Conservation (phyloP, 495 filamentous ascomycete genomes). For the Sporormia fimetaria region DNA sequence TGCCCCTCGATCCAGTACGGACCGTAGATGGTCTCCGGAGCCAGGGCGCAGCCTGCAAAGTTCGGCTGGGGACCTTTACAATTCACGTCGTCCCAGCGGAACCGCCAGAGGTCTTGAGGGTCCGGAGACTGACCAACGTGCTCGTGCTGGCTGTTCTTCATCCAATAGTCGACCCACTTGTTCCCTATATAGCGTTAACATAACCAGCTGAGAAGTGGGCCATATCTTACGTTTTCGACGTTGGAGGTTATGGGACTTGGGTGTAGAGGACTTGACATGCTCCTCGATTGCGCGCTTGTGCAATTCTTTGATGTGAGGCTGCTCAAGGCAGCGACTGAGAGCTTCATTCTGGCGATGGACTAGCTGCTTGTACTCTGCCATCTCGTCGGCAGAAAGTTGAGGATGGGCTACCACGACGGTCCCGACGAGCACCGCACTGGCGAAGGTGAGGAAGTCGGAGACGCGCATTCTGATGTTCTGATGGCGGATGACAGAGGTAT, state of each 20-base stretch:
- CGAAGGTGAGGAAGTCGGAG: not conserved
- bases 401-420: not conserved
- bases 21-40: constrained; percentile 8
- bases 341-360: constrained; percentile 2
- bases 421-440: not conserved
- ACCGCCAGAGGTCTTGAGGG: constrained; percentile 3
- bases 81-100: constrained; percentile 3
- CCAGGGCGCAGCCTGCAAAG: constrained; percentile 5
- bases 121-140: not conserved
- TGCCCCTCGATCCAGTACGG: constrained; percentile 8
- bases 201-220: too few species aligned
- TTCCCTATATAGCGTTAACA: too few species aligned
- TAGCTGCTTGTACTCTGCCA: constrained; percentile 2
- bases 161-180: too few species aligned
- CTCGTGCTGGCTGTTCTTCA: not conserved
- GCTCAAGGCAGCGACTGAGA: constrained; percentile 5
- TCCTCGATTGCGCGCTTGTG: not conserved
- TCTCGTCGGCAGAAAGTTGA: not conserved
- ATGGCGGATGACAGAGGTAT: not conserved
- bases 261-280: not conserved
- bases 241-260: not conserved
- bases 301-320: not conserved
- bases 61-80: not conserved
- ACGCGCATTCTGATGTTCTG: too few species aligned
- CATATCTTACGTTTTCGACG: not conserved